Evolutionary conservation across 2,329 filamentous ascomycete genomes (phyloP).

Genomic region (Colletotrichum scovillei): DNA sequence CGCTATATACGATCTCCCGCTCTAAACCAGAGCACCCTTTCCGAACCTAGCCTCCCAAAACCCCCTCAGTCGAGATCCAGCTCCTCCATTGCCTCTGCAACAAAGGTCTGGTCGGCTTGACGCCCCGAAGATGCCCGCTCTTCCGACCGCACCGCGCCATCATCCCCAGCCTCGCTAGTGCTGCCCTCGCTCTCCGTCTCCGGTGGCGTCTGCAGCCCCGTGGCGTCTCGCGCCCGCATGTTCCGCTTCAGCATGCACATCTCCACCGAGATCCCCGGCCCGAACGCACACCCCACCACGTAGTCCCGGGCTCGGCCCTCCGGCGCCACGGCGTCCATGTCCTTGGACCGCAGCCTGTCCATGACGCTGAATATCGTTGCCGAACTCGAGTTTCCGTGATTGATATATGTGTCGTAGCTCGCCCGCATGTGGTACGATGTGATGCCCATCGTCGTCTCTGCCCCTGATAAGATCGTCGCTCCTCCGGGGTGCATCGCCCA

Average conservation of each 20-base stretch:
- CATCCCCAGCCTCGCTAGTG: conserved; percentile 53
- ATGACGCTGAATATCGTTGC: conserved; percentile 77
- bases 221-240: conserved; percentile 42
- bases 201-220: conserved; percentile 62
- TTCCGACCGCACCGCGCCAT: conserved; percentile 35
- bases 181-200: conserved; percentile 64
- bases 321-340: conserved; percentile 68
- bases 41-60: not conserved
- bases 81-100: conserved; percentile 38
- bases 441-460: conserved; percentile 68
- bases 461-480: conserved; percentile 72
- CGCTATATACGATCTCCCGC: not conserved
- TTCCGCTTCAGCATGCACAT: conserved; percentile 73
- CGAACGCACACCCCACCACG: conserved; percentile 76
- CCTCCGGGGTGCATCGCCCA: conserved; percentile 81
- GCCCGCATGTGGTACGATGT: conserved; percentile 73
- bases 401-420: conserved; percentile 76
- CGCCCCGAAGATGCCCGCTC: conserved; percentile 17
- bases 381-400: conserved; percentile 76
- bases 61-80: conserved; percentile 39
- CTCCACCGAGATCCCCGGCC: conserved; percentile 75
- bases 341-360: conserved; percentile 67
- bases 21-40: not conserved
- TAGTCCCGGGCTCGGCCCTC: conserved; percentile 63
- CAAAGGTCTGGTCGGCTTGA: conserved; percentile 34